Base-by-base conservation (phyloP, 208 protist genomes). In the Lotmaria passim region DNA sequence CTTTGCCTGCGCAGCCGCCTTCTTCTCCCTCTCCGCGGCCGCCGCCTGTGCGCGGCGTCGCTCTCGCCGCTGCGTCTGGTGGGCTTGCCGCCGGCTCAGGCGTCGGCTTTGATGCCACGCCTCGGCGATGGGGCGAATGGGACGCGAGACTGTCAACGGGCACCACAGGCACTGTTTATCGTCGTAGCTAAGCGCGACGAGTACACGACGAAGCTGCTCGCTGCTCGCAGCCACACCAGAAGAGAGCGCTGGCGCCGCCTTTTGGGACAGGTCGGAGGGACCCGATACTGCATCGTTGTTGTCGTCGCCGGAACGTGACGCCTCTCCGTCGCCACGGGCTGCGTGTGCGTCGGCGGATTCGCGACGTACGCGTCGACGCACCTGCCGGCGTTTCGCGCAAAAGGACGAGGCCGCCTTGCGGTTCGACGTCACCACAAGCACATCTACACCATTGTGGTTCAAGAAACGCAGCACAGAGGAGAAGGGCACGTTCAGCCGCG, bases 121-220 rank as follows among this genome's bases (percentile, higher is more conserved):
- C 2, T 39, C 66, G 3, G 80, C 80, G 12, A 78, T 52, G 3
- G 50, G 47, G 11, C 75, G 73, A 51, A 90, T 76, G 17, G 73
- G 69, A 4, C 73, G 72, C 1, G 38, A 47, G 23, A 62, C 70
- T 0, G 81, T 83, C 41, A 91, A 38, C 0, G 84, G 86, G 24
- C 73, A 73, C 89, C 89, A 94, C 31, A 83, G 26, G 15, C 47
- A 47, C n/a, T 74, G 33, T 43, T 52, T 61, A 14, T 14, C 19
- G 66, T 88, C 72, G 57, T 83, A 94, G 62, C 87, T 82, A 1
- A 94, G 69, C 17, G 79, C 79, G 10, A 86, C 51, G 10, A 86
- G 70, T 21, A 82, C 73, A 23, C 84, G 79, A 5, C 46, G 57
- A 46, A 63, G 50, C 11, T 47, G 38, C 8, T 50, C 69, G 38